phyloP scores from a whole-genome alignment of 768 basidiomycete genomes.

The Gloeostereum incarnatum region DNA sequence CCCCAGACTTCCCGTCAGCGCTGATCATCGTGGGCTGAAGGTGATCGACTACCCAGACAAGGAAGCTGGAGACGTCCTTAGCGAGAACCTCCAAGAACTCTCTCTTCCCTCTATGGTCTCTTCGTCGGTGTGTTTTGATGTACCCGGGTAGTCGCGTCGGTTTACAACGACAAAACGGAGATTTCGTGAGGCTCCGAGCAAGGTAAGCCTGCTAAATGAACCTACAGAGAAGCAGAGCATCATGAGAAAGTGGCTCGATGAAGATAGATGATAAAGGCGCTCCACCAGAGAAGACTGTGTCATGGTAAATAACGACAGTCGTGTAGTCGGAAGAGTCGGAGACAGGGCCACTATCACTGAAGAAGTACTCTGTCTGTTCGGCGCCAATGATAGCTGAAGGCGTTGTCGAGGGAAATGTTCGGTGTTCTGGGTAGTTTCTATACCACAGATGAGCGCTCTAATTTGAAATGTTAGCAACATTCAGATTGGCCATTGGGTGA shows the following conservation, averaged over 20 bases:
- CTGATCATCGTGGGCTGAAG: constrained; percentile 16
- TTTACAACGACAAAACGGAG: constrained; percentile 19
- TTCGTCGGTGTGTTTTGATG: constrained; percentile 19
- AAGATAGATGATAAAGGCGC: constrained; percentile 7
- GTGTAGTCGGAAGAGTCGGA: constrained; percentile 20
- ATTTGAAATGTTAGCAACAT: too few relatives aligned
- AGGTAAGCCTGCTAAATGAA: background rate
- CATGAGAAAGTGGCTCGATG: constrained; percentile 8
- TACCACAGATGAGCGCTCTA: too few relatives aligned
- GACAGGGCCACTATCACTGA: constrained; percentile 24
- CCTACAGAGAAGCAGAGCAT: constrained; percentile 14
- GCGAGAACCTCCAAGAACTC: constrained; percentile 18
- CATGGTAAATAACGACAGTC: constrained; percentile 24
- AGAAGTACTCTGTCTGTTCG: too few relatives aligned
- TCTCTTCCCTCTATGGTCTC: constrained; percentile 21
- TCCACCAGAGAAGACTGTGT: constrained; percentile 23
- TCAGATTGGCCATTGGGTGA: too few relatives aligned
- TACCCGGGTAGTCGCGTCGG: constrained; percentile 24
- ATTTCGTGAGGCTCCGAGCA: constrained; percentile 11
- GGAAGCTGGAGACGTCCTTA: constrained; percentile 16
- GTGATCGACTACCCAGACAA: constrained; percentile 18
- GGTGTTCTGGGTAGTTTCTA: too few relatives aligned
- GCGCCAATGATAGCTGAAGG: too few relatives aligned
- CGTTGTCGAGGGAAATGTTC: too few relatives aligned
- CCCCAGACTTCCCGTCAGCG: constrained; percentile 18